Conservation (phyloP, 2,329 filamentous ascomycete genomes). For the Penicillium oxalicum region DNA sequence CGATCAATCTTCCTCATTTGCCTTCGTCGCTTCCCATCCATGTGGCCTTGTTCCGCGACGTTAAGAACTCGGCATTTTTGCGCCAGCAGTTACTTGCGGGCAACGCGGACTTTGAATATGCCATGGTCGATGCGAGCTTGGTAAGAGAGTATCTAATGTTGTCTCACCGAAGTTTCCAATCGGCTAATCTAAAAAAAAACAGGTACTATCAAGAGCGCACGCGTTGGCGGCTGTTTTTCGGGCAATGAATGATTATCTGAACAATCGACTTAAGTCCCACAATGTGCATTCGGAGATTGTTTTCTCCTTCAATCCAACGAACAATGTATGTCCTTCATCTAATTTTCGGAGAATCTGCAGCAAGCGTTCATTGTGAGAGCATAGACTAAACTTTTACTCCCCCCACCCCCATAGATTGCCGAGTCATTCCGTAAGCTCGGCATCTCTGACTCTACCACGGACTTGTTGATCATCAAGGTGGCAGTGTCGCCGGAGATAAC, state of each 20-base stretch:
- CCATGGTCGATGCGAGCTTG: constrained; percentile 79
- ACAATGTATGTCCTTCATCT: constrained; percentile 55
- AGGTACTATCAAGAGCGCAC: constrained; percentile 68
- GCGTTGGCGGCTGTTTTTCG: constrained; percentile 70
- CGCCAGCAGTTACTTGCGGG: constrained; percentile 78
- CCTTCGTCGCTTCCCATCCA: constrained; percentile 63
- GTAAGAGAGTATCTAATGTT: constrained; percentile 36
- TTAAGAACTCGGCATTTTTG: constrained; percentile 71
- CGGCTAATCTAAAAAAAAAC: constrained; percentile 7
- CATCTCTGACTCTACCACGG: constrained; percentile 62
- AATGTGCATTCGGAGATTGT: constrained; percentile 90
- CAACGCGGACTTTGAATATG: constrained; percentile 85
- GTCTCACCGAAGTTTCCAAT: constrained; percentile 1
- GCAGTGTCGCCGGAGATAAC: constrained; percentile 47
- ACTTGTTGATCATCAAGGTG: constrained; percentile 78
- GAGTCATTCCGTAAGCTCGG: constrained; percentile 89
- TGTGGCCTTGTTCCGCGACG: constrained; percentile 66
- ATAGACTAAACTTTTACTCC: neutral
- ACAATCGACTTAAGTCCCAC: constrained; percentile 62
- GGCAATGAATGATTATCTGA: constrained; percentile 62
- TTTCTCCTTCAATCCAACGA: constrained; percentile 69
- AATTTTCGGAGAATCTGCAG: neutral
- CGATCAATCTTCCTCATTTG: constrained; percentile 68
- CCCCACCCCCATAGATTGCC: constrained; percentile 67
- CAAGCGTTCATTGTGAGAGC: no score